Percentiles rank a stretch among this genome's conserved stretches.
These are phyloP conservation scores for Cornus florida DNA, from an alignment of 148 eudicot species.

Conservation along the genomic window DNA sequence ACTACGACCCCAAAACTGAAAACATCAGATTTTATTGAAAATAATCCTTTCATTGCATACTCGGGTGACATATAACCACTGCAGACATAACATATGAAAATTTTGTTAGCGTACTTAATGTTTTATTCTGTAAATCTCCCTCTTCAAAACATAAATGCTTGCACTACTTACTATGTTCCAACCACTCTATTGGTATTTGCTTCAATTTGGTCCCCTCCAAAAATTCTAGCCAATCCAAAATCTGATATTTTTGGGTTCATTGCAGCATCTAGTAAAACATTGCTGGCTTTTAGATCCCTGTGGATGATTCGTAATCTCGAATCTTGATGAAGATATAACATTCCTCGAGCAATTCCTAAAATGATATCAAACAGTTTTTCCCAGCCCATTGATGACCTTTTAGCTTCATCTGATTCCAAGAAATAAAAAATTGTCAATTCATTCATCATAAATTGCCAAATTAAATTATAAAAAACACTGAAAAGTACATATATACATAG, in stretches of 20 bases:
- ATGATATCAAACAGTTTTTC: too few relatives aligned
- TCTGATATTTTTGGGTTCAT: constrained; percentile 63
- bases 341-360: too few relatives aligned
- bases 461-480: not conserved
- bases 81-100: constrained; percentile 11
- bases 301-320: too few relatives aligned
- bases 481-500: not conserved
- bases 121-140: not conserved
- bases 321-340: too few relatives aligned
- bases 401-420: constrained; percentile 36
- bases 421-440: too few relatives aligned
- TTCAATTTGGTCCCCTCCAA: constrained; percentile 45
- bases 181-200: constrained; percentile 54
- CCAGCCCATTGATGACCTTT: too few relatives aligned
- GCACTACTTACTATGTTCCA: constrained; percentile 57
- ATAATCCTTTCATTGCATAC: constrained; percentile 52
- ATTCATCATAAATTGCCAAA: not conserved
- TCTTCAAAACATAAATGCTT: too few relatives aligned
- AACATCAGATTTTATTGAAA: constrained; percentile 55
- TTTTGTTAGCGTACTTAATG: not conserved
- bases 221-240: constrained; percentile 59
- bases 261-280: constrained; percentile 46
- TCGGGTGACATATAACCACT: constrained; percentile 72
- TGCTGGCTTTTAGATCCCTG: constrained; percentile 62
- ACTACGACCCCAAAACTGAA: constrained; percentile 59